These are phyloP conservation scores for Eutrema salsugineum DNA, from an alignment of 441 rosid species.

Conservation along the genomic window DNA sequence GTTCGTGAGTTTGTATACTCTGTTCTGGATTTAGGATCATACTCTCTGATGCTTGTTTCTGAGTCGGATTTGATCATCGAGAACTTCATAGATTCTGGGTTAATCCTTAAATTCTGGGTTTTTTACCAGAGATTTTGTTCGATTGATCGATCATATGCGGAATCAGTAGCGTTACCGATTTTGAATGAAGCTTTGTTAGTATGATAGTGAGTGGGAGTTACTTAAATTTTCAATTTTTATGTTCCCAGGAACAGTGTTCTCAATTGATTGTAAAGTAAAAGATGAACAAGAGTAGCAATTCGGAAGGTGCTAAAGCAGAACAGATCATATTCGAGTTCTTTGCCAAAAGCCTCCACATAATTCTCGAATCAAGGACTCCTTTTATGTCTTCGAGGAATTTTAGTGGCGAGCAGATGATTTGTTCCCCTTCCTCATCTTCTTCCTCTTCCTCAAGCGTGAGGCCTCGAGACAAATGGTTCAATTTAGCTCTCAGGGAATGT, in stretches of 20 bases:
- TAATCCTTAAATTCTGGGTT: background rate
- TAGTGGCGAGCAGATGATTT: conserved; percentile 72
- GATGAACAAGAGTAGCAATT: conserved; percentile 53
- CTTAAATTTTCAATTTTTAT: background rate
- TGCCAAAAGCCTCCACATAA: conserved; percentile 82
- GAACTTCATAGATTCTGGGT: background rate
- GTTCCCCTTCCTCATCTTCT: conserved; percentile 76
- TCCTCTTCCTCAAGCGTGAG: conserved; percentile 83
- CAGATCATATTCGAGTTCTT: conserved; percentile 84
- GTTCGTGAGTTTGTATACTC: conserved; percentile 9
- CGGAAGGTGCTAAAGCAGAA: conserved; percentile 71
- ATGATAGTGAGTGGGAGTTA: background rate
- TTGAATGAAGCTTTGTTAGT: background rate
- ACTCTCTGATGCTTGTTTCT: background rate
- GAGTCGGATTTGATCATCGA: conserved; percentile 6
- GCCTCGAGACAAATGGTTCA: conserved; percentile 93
- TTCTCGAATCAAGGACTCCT: conserved; percentile 86
- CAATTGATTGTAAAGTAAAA: background rate
- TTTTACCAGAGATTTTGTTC: conserved; percentile 13
- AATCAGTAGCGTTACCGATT: background rate
- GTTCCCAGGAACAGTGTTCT: conserved; percentile 13
- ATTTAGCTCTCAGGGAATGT: conserved; percentile 83
- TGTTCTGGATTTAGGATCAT: conserved; percentile 15
- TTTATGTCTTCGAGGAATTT: conserved; percentile 67
- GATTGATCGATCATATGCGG: conserved; percentile 23